Evolutionary conservation across 2,329 filamentous ascomycete species (phyloP).

Genomic region (Clarireedia hainanense): DNA sequence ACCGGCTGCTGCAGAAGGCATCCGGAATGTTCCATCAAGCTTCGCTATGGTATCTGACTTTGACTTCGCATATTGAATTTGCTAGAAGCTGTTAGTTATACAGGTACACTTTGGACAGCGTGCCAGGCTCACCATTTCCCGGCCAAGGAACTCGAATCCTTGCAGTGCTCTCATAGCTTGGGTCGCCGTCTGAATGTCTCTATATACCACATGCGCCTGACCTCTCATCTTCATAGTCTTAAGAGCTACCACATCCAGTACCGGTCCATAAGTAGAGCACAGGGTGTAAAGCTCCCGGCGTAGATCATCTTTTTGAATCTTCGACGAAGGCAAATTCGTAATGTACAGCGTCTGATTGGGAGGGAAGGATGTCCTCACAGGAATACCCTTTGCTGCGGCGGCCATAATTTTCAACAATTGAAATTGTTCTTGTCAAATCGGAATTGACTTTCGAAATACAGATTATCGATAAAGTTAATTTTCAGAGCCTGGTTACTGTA

Average conservation of each 20-base stretch:
- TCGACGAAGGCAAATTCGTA: constrained; percentile 75
- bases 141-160: constrained; percentile 77
- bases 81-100: constrained; percentile 41
- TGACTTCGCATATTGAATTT: constrained; percentile 83
- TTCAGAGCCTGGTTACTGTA: background rate
- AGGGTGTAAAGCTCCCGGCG: constrained; percentile 84
- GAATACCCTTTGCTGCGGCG: background rate
- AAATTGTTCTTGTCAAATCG: background rate
- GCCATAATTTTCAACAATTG: background rate
- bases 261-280: constrained; percentile 87
- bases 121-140: constrained; percentile 64
- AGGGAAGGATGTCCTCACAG: constrained; percentile 31
- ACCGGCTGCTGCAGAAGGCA: constrained; percentile 49
- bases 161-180: constrained; percentile 88
- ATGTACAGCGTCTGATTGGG: constrained; percentile 84
- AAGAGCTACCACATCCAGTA: constrained; percentile 84
- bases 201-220: constrained; percentile 87
- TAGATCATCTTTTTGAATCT: constrained; percentile 82
- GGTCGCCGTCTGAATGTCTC: constrained; percentile 83
- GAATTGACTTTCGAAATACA: background rate
- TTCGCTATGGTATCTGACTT: constrained; percentile 86
- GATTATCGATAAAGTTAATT: background rate
- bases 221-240: constrained; percentile 91
- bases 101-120: background rate
- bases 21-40: constrained; percentile 81